Percentiles rank a stretch among this genome's conserved stretches.
Evolutionary conservation across 140 eudicot genomes (phyloP).

Genomic region (Oenanthe javanica): DNA sequence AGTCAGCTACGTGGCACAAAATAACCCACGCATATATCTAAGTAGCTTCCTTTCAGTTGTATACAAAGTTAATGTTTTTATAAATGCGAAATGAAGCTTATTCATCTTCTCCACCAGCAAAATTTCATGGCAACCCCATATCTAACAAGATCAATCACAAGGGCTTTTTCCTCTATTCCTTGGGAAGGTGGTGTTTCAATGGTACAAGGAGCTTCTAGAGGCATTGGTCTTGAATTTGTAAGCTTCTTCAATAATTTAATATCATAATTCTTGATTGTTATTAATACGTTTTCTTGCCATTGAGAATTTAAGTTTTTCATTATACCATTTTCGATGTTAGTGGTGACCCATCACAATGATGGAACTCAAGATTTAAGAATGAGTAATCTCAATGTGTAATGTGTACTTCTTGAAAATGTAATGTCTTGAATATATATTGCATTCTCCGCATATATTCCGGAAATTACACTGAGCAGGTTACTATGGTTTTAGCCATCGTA

Average conservation of each 20-base stretch:
- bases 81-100: slow-evolving; percentile 21
- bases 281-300: neutral
- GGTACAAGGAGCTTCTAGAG: slow-evolving; percentile 98
- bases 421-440: too few relatives aligned
- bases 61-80: too few relatives aligned
- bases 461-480: too few relatives aligned
- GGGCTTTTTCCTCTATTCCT: slow-evolving; percentile 22
- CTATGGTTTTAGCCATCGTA: too few relatives aligned
- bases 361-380: too few relatives aligned
- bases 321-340: neutral
- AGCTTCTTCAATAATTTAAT: slow-evolving; percentile 4
- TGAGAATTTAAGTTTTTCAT: neutral
- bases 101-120: slow-evolving; percentile 17
- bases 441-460: too few relatives aligned
- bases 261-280: neutral
- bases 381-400: too few relatives aligned
- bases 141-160: slow-evolving; percentile 16
- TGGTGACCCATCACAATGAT: neutral
- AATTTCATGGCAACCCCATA: slow-evolving; percentile 15
- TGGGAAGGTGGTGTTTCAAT: slow-evolving; percentile 57
- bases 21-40: neutral
- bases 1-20: neutral
- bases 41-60: too few relatives aligned
- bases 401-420: too few relatives aligned
- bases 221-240: slow-evolving; percentile 94